Evolutionary conservation across 345 rosid genomes (phyloP).

Genomic region (Eucalyptus leucophloia): DNA sequence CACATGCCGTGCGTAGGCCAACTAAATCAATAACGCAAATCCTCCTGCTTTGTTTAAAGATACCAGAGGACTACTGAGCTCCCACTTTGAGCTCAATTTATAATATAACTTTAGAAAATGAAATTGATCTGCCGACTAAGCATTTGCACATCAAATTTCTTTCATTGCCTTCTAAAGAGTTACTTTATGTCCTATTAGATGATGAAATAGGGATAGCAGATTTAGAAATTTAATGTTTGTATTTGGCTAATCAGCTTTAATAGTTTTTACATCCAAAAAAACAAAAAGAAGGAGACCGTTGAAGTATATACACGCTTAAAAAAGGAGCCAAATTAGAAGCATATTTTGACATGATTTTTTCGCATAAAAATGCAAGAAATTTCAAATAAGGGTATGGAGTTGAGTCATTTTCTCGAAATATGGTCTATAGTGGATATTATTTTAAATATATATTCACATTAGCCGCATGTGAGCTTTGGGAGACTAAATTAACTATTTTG

Average conservation of each 20-base stretch:
- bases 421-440: fast-evolving
- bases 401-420: background rate
- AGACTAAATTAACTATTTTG: background rate
- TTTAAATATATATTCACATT: background rate
- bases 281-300: background rate
- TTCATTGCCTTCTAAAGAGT: background rate
- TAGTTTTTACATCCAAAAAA: background rate
- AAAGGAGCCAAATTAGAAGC: background rate
- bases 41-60: background rate
- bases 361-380: background rate
- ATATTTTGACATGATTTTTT: background rate
- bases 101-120: background rate
- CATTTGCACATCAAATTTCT: background rate
- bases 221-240: background rate
- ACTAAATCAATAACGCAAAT: background rate
- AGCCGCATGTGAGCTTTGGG: fast-evolving
- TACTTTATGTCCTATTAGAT: background rate
- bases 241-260: background rate
- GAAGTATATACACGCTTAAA: background rate
- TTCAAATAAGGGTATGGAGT: fast-evolving
- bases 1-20: background rate
- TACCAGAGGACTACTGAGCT: background rate
- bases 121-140: background rate
- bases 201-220: background rate
- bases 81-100: background rate